Evolutionary conservation across 768 basidiomycete genomes (phyloP), one percentile per base, ranked within the genome.

Genomic region (Agaricus blazei): DNA sequence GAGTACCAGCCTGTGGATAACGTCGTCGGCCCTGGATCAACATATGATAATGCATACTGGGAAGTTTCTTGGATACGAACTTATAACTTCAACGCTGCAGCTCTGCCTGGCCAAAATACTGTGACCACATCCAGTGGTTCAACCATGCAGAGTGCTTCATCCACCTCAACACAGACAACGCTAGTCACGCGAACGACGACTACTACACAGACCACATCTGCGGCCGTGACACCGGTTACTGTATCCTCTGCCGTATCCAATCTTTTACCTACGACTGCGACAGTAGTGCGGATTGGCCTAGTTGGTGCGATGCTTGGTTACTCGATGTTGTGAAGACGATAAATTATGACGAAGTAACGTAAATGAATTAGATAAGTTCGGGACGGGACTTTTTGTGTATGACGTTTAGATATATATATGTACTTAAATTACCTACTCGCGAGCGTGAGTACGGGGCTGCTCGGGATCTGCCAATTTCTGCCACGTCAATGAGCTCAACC

Each of bases 1-100:
- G 48, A 11, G 9, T 3, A 19, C 24, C 24, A 68, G 67, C 54
- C 71, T 56, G 62, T 71, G 6, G 75, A 77, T 60, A 79, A 82
- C 60, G 70, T 82, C 19, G 65, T 80, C 46, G 78, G 80, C 9
- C 62, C 75, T 12, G 76, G 76, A 2, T 48, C 54, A 34, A 77
- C 71, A 45, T 84, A 73, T 63, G 73, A 76, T 59, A 65, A 72
- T 19, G 81, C 82, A 0, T 82, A 77, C 64, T 87, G 83, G 68
- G 84, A 85, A 64, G 77, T 88, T 61, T 65, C 71, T 36, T 81
- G 79, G 59, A 68, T 87, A 59, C 74, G 80, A 38, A 80, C 83
- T 9, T 88, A 85, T 64, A 71, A 75, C 12, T 76, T 72, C 0
- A 62, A 64, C 15, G 63, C 60, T 9, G 56, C 58, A 9, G 38